Evolutionary conservation across 2,329 filamentous ascomycete genomes (phyloP).

Genomic region (Meredithiella fracta): DNA sequence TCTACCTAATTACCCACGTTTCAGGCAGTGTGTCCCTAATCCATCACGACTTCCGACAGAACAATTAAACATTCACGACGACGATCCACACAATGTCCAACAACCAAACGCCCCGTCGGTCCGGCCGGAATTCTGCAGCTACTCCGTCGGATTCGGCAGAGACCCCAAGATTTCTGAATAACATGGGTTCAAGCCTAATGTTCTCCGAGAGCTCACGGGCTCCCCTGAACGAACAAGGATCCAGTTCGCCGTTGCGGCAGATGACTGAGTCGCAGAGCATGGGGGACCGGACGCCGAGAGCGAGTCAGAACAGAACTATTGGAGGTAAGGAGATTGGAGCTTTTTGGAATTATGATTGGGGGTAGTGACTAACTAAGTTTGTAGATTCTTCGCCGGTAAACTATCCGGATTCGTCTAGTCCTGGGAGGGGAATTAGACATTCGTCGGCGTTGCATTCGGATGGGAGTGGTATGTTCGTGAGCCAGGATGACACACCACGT

Average conservation of each 20-base stretch:
- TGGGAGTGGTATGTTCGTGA: conserved; percentile 72
- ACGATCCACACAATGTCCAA: conserved; percentile 7
- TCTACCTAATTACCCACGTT: not conserved
- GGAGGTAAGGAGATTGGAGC: conserved; percentile 3
- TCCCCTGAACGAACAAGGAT: conserved; percentile 14
- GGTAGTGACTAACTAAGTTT: not conserved
- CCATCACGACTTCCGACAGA: not conserved
- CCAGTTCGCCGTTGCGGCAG: conserved; percentile 35
- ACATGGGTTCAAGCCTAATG: conserved; percentile 61
- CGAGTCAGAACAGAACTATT: conserved; percentile 25
- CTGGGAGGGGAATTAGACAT: conserved; percentile 44
- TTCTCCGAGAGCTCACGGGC: conserved; percentile 48
- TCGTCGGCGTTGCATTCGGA: conserved; percentile 64
- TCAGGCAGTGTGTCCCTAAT: not conserved
- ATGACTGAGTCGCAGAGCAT: conserved; percentile 39
- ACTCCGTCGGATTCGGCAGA: conserved; percentile 11
- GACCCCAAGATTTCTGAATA: conserved; percentile 16
- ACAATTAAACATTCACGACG: not conserved
- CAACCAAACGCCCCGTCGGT: conserved; percentile 11
- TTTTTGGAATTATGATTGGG: not conserved
- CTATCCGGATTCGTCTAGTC: conserved; percentile 82
- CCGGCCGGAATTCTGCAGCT: conserved; percentile 6
- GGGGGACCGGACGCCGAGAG: conserved; percentile 48
- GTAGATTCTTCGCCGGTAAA: conserved; percentile 82
- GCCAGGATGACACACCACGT: conserved; percentile 28